Conservation (phyloP, 768 basidiomycete genomes). For the Candolleomyces aberdarensis region DNA sequence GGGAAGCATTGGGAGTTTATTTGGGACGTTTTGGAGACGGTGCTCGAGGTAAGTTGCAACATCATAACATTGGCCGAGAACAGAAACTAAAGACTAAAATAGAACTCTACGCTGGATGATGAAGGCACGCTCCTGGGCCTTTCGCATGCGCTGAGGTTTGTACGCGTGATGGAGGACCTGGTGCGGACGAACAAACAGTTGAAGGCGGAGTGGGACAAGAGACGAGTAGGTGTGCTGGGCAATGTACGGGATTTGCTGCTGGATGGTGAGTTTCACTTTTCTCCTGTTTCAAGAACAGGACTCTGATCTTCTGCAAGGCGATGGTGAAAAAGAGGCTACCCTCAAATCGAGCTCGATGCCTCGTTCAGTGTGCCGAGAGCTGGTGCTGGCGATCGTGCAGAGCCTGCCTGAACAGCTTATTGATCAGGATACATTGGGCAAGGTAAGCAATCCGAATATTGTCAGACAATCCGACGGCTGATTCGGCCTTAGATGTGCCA, state of each 20-base stretch:
- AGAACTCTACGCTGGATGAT: constrained; percentile 65
- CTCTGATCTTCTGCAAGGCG: neutral
- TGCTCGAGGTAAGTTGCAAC: constrained; percentile 66
- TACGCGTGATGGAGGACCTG: constrained; percentile 69
- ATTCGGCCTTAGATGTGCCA: constrained; percentile 63
- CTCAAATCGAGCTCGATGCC: constrained; percentile 43
- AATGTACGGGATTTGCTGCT: constrained; percentile 59
- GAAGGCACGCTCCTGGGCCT: constrained; percentile 55
- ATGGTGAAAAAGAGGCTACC: neutral
- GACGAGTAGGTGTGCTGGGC: constrained; percentile 48
- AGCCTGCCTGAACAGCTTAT: constrained; percentile 62
- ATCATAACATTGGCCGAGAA: neutral
- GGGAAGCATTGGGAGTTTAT: constrained; percentile 93
- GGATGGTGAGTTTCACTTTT: constrained; percentile 20
- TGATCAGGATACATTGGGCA: constrained; percentile 59
- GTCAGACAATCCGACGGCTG: neutral
- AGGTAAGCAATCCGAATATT: constrained; percentile 36
- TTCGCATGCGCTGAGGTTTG: constrained; percentile 65
- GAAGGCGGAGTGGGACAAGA: constrained; percentile 63
- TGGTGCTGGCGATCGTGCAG: constrained; percentile 66
- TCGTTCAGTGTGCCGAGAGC: constrained; percentile 61
- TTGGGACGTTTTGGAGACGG: constrained; percentile 85
- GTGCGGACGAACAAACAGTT: constrained; percentile 70
- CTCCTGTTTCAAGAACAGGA: neutral
- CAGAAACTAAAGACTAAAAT: neutral